A percentile compares a stretch with the other conserved stretches of the same genome.
Evolutionary conservation across 2,329 filamentous ascomycete genomes (phyloP).

Genomic region (Davidsoniella virescens): DNA sequence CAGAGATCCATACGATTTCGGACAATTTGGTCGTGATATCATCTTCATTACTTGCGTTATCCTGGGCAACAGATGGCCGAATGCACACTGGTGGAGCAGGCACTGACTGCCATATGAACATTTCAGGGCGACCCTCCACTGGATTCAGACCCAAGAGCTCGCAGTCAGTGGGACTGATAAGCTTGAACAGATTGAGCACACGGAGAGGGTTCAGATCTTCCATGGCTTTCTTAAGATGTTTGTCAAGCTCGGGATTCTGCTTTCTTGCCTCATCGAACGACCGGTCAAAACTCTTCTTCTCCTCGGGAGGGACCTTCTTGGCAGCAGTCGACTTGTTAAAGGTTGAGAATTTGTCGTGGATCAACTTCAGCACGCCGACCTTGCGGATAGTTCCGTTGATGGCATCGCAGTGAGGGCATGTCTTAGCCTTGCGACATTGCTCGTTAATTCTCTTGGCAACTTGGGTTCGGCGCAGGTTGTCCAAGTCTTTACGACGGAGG

Average conservation of each 20-base stretch:
- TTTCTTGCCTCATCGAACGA: constrained; percentile 71
- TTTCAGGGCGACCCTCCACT: constrained; percentile 74
- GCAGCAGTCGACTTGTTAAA: constrained; percentile 79
- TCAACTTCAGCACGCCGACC: constrained; percentile 77
- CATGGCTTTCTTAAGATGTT: constrained; percentile 79
- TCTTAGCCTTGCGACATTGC: constrained; percentile 73
- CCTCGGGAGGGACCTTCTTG: constrained; percentile 66
- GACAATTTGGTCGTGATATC: constrained; percentile 94
- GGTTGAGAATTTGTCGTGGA: constrained; percentile 78
- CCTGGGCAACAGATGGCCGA: constrained; percentile 82
- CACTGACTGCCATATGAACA: constrained; percentile 94
- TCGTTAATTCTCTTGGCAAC: constrained; percentile 80
- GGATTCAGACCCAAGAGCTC: constrained; percentile 83
- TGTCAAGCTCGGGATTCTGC: constrained; percentile 68
- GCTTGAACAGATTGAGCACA: constrained; percentile 81
- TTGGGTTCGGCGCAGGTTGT: constrained; percentile 69
- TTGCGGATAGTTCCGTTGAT: constrained; percentile 89
- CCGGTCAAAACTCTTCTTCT: constrained; percentile 70
- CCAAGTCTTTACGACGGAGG: constrained; percentile 63
- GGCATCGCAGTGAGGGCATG: constrained; percentile 63
- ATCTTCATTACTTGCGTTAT: constrained; percentile 85
- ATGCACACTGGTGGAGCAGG: constrained; percentile 91
- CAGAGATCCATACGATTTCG: constrained; percentile 87
- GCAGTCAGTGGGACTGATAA: constrained; percentile 70
- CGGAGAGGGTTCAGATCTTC: constrained; percentile 85